Percentiles rank a stretch among this genome's conserved stretches.
phyloP scores from a whole-genome alignment of 2,329 filamentous ascomycete species.

The Chaetomium sp. region DNA sequence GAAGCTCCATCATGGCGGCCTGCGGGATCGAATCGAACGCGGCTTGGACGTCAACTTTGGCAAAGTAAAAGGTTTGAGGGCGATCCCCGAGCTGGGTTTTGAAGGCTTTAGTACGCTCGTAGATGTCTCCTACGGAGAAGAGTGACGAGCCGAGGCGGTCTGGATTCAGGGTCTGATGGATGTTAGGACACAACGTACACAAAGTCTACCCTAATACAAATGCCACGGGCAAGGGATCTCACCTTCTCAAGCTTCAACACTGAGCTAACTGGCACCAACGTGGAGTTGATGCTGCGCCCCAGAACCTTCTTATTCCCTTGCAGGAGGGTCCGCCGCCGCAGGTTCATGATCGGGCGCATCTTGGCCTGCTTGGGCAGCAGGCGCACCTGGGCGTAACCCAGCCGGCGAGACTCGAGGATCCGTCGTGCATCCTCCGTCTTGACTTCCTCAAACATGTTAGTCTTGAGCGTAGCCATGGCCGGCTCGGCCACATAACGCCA shows the following conservation, averaged over 20 bases:
- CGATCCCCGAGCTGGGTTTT: conserved; percentile 42
- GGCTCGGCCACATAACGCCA: conserved; percentile 76
- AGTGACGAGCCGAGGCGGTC: conserved; percentile 68
- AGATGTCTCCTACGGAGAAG: conserved; percentile 76
- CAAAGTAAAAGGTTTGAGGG: conserved; percentile 63
- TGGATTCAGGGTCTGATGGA: conserved; percentile 41
- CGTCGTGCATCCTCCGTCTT: conserved; percentile 47
- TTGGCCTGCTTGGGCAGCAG: conserved; percentile 73
- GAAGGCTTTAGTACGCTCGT: conserved; percentile 65
- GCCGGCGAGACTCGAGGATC: conserved; percentile 53
- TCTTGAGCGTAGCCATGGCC: conserved; percentile 59
- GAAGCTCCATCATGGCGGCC: conserved; percentile 59
- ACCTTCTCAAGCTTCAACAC: conserved; percentile 75
- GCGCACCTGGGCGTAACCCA: conserved; percentile 74
- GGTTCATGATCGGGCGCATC: conserved; percentile 80
- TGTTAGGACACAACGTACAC: conserved; percentile 10
- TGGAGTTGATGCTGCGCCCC: conserved; percentile 59
- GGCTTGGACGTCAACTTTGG: conserved; percentile 83
- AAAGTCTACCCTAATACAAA: background rate
- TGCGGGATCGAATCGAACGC: conserved; percentile 97
- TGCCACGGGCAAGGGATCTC: background rate
- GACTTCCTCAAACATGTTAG: conserved; percentile 73
- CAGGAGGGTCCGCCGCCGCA: conserved; percentile 56
- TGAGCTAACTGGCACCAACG: conserved; percentile 62
- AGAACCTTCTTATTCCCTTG: conserved; percentile 48